Conservation (phyloP, 2,329 filamentous ascomycete genomes). For the Epicoccum sorghinum region DNA sequence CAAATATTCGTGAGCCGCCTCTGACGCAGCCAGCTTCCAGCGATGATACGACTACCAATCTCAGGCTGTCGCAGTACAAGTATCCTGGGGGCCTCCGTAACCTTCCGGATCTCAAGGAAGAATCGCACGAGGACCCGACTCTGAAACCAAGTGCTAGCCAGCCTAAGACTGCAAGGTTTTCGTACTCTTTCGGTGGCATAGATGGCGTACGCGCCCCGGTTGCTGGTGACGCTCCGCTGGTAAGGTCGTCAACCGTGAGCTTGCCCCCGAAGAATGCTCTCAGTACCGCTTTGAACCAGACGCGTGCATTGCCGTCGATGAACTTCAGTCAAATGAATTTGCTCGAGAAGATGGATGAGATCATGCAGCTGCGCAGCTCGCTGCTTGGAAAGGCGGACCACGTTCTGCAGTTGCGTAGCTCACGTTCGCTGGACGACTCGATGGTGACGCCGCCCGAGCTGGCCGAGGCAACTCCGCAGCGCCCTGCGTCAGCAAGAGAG, state of each 20-base stretch:
- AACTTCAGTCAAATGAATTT: conserved; percentile 57
- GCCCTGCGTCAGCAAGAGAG: conserved; percentile 44
- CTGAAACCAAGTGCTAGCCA: conserved; percentile 46
- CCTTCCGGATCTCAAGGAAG: conserved; percentile 56
- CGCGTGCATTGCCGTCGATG: conserved; percentile 53
- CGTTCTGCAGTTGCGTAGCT: conserved; percentile 48
- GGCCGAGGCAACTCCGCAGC: conserved; percentile 40
- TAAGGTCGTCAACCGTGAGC: conserved; percentile 27
- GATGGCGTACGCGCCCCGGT: conserved; percentile 26
- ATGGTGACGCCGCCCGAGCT: conserved; percentile 36
- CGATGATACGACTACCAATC: conserved; percentile 42
- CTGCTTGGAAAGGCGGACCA: conserved; percentile 54
- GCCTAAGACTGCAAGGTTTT: conserved; percentile 37
- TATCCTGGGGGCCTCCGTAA: conserved; percentile 40
- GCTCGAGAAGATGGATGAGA: conserved; percentile 54
- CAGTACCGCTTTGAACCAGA: conserved; percentile 30
- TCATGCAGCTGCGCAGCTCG: conserved; percentile 47
- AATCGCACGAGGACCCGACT: conserved; percentile 56
- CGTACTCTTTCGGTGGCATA: conserved; percentile 28
- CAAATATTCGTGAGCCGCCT: conserved; percentile 16
- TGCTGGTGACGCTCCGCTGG: conserved; percentile 29
- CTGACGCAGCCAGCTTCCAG: conserved; percentile 19
- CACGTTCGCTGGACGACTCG: conserved; percentile 47
- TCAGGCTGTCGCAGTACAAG: conserved; percentile 38
- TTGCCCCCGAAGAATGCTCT: conserved; percentile 30